These are phyloP conservation scores for Myriosclerotinia duriaeana DNA, from an alignment of 2,329 filamentous ascomycete species.

Conservation along the genomic window DNA sequence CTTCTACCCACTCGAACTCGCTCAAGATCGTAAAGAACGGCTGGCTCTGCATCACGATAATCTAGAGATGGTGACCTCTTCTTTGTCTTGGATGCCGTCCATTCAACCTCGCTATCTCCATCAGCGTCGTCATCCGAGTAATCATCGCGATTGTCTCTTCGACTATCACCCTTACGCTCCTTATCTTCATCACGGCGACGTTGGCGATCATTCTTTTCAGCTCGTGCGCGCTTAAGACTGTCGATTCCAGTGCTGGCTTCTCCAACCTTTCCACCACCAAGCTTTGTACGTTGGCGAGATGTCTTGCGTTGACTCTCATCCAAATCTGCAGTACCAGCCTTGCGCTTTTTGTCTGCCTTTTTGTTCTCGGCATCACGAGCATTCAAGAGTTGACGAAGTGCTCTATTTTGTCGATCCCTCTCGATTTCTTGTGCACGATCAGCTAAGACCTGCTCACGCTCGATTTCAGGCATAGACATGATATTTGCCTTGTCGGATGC, in stretches of 20 bases:
- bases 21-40: constrained; percentile 78
- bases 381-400: constrained; percentile 74
- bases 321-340: constrained; percentile 73
- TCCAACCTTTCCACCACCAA: constrained; percentile 64
- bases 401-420: constrained; percentile 75
- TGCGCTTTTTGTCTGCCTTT: constrained; percentile 64
- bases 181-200: constrained; percentile 62
- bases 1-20: constrained; percentile 78
- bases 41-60: constrained; percentile 58
- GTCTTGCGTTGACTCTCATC: constrained; percentile 76
- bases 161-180: constrained; percentile 48
- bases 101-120: constrained; percentile 78
- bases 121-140: constrained; percentile 63
- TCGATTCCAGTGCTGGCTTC: constrained; percentile 75
- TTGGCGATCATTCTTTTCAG: constrained; percentile 64
- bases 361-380: constrained; percentile 64
- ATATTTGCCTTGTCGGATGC: constrained; percentile 75
- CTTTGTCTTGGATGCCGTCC: constrained; percentile 58
- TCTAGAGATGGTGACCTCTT: constrained; percentile 48
- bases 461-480: constrained; percentile 82
- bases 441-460: constrained; percentile 86
- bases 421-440: constrained; percentile 83
- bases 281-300: constrained; percentile 67
- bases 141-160: constrained; percentile 49
- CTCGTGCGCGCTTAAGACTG: constrained; percentile 58